Evolutionary conservation across 352 stramenopile genomes (phyloP).

Genomic region (Pythium utonaiense): DNA sequence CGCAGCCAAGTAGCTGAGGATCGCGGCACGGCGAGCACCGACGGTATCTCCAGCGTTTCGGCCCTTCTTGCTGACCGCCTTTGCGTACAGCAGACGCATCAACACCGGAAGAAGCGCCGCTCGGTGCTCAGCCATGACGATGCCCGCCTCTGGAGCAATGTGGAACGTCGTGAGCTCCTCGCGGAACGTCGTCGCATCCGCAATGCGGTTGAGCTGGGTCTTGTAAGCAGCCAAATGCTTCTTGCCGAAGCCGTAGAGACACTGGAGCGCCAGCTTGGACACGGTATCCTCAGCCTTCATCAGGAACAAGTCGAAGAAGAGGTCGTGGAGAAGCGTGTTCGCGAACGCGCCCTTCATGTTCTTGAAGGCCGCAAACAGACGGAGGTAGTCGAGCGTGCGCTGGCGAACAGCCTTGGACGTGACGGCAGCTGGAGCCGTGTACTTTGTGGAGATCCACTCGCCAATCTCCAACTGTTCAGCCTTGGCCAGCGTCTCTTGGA

Average conservation of each 20-base stretch:
- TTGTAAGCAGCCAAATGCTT: constrained; percentile 86
- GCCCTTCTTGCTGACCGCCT: constrained; percentile 86
- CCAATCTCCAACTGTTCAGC: constrained; percentile 26
- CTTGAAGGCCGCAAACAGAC: constrained; percentile 76
- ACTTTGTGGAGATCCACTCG: constrained; percentile 16
- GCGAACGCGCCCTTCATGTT: constrained; percentile 88
- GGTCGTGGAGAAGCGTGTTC: constrained; percentile 64
- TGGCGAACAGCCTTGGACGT: constrained; percentile 72
- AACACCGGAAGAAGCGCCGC: constrained; percentile 78
- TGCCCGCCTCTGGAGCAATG: constrained; percentile 57
- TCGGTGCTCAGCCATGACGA: constrained; percentile 81
- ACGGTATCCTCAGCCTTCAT: constrained; percentile 88
- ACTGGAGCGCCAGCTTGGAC: constrained; percentile 84
- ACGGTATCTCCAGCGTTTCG: constrained; percentile 83
- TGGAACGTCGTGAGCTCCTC: constrained; percentile 91
- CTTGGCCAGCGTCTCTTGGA: constrained; percentile 53
- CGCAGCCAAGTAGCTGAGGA: constrained; percentile 87
- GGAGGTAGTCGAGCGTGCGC: constrained; percentile 82
- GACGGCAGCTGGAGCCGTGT: constrained; percentile 26
- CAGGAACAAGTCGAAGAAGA: constrained; percentile 84
- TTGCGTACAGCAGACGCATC: constrained; percentile 87
- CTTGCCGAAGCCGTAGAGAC: constrained; percentile 81
- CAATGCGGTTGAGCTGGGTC: constrained; percentile 76
- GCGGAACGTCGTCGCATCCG: constrained; percentile 77
- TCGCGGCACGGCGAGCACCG: constrained; percentile 78